Evolutionary conservation across 495 filamentous ascomycete genomes (phyloP).

Genomic region (Xylaria acuta): DNA sequence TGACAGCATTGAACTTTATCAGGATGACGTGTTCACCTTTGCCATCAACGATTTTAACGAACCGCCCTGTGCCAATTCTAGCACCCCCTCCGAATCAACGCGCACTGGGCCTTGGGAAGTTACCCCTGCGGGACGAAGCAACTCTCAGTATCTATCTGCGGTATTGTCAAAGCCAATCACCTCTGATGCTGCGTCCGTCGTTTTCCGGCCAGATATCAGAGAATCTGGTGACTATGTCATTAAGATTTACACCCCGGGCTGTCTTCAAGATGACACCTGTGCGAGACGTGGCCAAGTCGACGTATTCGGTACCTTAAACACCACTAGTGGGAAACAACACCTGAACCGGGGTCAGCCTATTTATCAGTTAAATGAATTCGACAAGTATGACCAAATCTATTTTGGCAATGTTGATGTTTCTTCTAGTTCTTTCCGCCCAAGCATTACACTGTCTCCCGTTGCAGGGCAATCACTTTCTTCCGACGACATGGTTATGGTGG

Average conservation of each 20-base stretch:
- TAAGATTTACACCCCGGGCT: constrained; percentile 89
- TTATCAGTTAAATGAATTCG: constrained; percentile 89
- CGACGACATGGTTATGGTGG: constrained; percentile 74
- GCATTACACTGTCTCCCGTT: constrained; percentile 76
- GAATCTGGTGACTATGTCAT: constrained; percentile 90
- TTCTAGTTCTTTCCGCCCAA: constrained; percentile 76
- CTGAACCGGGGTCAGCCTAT: constrained; percentile 58
- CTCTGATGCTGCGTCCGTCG: constrained; percentile 66
- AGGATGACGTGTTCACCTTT: constrained; percentile 83
- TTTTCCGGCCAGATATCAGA: constrained; percentile 85
- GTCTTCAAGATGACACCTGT: constrained; percentile 79
- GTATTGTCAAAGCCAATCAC: constrained; percentile 59
- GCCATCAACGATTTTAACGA: constrained; percentile 89
- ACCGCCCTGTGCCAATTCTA: constrained; percentile 74
- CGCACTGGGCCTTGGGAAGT: constrained; percentile 75
- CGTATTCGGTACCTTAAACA: constrained; percentile 73
- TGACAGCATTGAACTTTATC: constrained; percentile 87
- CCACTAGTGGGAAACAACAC: constrained; percentile 53
- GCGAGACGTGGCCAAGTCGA: constrained; percentile 75
- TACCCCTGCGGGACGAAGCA: constrained; percentile 64
- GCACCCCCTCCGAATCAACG: constrained; percentile 68
- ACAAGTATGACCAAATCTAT: constrained; percentile 94
- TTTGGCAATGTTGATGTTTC: constrained; percentile 80
- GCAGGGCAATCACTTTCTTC: constrained; percentile 51
- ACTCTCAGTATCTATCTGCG: constrained; percentile 78